phyloP scores from a whole-genome alignment of 2,329 filamentous ascomycete genomes.

The Colletotrichum falcatum region DNA sequence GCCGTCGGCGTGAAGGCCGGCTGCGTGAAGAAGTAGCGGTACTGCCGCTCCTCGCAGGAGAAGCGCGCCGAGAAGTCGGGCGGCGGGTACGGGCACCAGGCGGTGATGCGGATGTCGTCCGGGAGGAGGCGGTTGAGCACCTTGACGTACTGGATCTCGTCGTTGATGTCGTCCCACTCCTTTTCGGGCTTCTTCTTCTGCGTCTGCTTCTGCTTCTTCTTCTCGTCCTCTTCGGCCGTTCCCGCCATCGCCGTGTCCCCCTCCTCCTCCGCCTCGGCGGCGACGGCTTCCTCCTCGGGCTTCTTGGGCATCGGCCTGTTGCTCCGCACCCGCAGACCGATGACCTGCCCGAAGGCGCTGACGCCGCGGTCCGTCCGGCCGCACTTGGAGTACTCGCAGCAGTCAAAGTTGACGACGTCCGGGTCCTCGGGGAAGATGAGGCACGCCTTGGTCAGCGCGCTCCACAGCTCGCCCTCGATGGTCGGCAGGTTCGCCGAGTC shows the following conservation, averaged over 20 bases:
- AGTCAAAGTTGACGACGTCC: conserved; percentile 79
- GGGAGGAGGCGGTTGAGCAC: conserved; percentile 90
- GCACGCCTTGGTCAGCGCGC: conserved; percentile 83
- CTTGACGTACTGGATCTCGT: conserved; percentile 87
- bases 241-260: conserved; percentile 55
- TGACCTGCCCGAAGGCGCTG: conserved; percentile 96
- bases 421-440: conserved; percentile 80
- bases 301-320: conserved; percentile 69
- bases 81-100: conserved; percentile 90
- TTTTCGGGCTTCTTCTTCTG: conserved; percentile 47
- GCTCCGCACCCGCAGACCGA: conserved; percentile 85
- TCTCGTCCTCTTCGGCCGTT: conserved; percentile 53
- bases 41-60: conserved; percentile 89
- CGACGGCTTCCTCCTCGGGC: conserved; percentile 44
- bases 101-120: conserved; percentile 87
- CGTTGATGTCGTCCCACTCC: conserved; percentile 74
- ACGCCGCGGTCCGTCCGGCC: conserved; percentile 93
- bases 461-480: conserved; percentile 94
- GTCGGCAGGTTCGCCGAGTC: conserved; percentile 78
- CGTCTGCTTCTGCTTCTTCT: conserved; percentile 42
- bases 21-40: conserved; percentile 98
- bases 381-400: conserved; percentile 93
- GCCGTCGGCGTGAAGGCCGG: conserved; percentile 82
- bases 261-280: conserved; percentile 46
- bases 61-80: conserved; percentile 89